A percentile compares a stretch with the other conserved stretches of the same genome.
phyloP scores from a whole-genome alignment of 805 yeast genomes.

The Teunomyces barrocoloradensis region DNA sequence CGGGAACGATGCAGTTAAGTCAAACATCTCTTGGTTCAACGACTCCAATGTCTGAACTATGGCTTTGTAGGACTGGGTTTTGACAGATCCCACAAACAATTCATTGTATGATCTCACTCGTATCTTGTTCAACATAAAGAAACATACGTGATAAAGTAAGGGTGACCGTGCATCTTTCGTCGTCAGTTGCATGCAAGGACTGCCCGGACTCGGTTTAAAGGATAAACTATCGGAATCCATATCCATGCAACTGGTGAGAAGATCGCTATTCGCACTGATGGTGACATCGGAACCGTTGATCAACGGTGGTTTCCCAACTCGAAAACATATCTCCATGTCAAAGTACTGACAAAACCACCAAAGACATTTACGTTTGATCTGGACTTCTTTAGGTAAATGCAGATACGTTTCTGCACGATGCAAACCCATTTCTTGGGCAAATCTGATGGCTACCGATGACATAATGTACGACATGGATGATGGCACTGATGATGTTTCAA shows the following conservation, averaged over 20 bases:
- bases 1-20: constrained; percentile 18
- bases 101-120: constrained; percentile 28
- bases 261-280: constrained; percentile 22
- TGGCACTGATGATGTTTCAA: constrained; percentile 31
- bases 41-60: constrained; percentile 21
- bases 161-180: neutral
- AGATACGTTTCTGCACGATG: constrained; percentile 33
- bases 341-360: constrained; percentile 40
- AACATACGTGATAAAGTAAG: constrained; percentile 4
- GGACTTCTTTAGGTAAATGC: constrained; percentile 20
- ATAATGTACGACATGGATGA: constrained; percentile 30
- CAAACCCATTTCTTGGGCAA: constrained; percentile 42
- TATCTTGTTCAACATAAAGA: constrained; percentile 22
- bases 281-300: constrained; percentile 33
- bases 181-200: neutral
- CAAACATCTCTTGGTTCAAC: constrained; percentile 29
- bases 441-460: constrained; percentile 33
- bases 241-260: neutral
- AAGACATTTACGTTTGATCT: constrained; percentile 21
- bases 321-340: constrained; percentile 38
- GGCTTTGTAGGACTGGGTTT: constrained; percentile 15
- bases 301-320: constrained; percentile 40
- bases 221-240: neutral
- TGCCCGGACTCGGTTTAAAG: neutral
- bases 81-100: constrained; percentile 31